Percentiles rank a stretch among this genome's conserved stretches.
Evolutionary conservation across 23 red algal species (phyloP).

Genomic region (Cyanidium caldarium): DNA sequence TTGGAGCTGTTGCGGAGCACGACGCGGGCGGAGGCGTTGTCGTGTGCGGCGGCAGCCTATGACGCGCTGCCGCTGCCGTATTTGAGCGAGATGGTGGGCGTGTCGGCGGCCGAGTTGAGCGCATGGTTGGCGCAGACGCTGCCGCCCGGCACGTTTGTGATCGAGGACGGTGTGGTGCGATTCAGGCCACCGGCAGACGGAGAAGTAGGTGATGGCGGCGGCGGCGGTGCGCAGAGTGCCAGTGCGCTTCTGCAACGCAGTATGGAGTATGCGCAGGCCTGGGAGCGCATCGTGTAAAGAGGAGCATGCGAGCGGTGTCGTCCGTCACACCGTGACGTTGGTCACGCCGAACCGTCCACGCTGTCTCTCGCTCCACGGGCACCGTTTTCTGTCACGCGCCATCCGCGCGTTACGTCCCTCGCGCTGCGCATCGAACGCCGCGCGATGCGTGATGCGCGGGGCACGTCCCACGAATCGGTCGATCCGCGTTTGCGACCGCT

Average conservation of each 20-base stretch:
- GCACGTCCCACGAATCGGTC: too few species aligned
- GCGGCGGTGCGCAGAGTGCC: neutral
- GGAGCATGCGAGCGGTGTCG: neutral
- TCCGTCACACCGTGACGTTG: too few species aligned
- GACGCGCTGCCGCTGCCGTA: neutral
- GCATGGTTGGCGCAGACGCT: neutral
- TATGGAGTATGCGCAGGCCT: neutral
- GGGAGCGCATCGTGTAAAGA: neutral
- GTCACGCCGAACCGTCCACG: too few species aligned
- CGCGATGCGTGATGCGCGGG: too few species aligned
- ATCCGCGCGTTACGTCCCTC: too few species aligned
- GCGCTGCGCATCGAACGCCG: too few species aligned
- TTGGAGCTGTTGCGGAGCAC: neutral
- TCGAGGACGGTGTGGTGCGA: neutral
- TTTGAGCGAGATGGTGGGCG: neutral
- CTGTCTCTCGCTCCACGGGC: too few species aligned
- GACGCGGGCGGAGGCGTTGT: neutral
- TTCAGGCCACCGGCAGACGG: neutral
- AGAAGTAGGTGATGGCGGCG: neutral
- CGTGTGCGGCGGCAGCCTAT: neutral
- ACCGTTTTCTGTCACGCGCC: too few species aligned
- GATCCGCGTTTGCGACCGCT: too few species aligned
- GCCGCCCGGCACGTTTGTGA: neutral
- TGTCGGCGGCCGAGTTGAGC: neutral
- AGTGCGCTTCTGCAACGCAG: too few species aligned